phyloP scores from a whole-genome alignment of 768 basidiomycete species.

The Glaciozyma martinii region DNA sequence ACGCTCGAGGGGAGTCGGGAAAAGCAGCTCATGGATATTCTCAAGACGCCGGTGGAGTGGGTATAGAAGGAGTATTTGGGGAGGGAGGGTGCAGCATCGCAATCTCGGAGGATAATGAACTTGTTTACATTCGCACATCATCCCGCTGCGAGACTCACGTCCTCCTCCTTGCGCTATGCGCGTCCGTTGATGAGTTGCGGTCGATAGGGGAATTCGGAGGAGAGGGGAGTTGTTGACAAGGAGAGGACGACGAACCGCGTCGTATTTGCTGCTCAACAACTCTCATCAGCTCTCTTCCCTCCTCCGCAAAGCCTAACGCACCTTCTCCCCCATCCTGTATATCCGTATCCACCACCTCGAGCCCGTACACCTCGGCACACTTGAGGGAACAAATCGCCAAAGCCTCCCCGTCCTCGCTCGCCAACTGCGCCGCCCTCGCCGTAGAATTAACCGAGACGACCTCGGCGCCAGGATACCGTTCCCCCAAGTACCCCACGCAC shows the following conservation, averaged over 20 bases:
- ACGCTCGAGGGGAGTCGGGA: constrained; percentile 56
- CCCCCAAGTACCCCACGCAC: constrained; percentile 21
- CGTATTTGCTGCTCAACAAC: constrained; percentile 21
- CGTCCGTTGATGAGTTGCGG: background rate
- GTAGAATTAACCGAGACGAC: constrained; percentile 29
- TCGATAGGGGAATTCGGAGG: constrained; percentile 1
- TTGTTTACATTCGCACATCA: too few species aligned
- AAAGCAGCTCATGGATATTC: constrained; percentile 52
- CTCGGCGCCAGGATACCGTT: constrained; percentile 14
- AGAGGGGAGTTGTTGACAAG: background rate
- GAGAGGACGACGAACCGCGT: constrained; percentile 27
- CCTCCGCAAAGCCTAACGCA: background rate
- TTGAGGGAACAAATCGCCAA: constrained; percentile 32
- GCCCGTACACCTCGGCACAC: constrained; percentile 32
- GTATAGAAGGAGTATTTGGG: constrained; percentile 23
- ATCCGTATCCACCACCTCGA: constrained; percentile 27
- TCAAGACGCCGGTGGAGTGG: constrained; percentile 62
- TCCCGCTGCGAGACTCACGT: too few species aligned
- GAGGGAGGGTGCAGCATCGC: too few species aligned
- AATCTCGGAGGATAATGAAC: too few species aligned
- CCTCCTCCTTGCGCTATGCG: too few species aligned
- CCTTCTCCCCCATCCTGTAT: constrained; percentile 31
- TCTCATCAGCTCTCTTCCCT: background rate
- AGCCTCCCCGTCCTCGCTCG: constrained; percentile 6
- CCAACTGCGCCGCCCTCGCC: constrained; percentile 26